Evolutionary conservation across 1,284 basidiomycete species (phyloP), one percentile per base, ranked within the genome.

Genomic region (Schizopora paradoxa): DNA sequence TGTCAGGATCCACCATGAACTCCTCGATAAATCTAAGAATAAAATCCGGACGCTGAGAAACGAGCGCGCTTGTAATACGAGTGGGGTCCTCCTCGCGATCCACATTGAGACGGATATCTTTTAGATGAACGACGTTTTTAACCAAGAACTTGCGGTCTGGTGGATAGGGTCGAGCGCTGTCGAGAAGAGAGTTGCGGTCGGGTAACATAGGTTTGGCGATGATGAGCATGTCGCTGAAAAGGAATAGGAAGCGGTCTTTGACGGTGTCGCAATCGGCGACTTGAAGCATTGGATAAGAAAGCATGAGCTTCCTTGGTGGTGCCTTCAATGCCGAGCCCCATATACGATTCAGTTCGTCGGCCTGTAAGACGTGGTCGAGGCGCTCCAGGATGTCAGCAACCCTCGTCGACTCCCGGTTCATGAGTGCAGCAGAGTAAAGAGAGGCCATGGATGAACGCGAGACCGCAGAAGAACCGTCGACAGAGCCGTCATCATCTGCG

Each of bases 161-260:
- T 1, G 82, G 74, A 53, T 72, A 82, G 6, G 82, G 77, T 51
- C 78, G 81, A 49, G 74, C 69, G 33, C 69, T 64, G 49, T 83
- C 78, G 38, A 77, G 63, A 29, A 80, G 67, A 27, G 68, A 67
- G 53, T 84, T 82, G 53, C 78, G 70, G 53, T 84, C 81, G 42
- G 76, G 70, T 45, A 75, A 62, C 53, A 86, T 69, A 10, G 86
- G 79, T 59, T 91, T 86, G 36, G 86, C 79, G 51, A 99, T 82
- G 60, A 99, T 79, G 35, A 99, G 75, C 38, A 98, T 76, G 62
- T 99, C 96, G 60, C 74, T 90, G 74, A 99, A 99, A 18, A 99
- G 73, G 68, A 98, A 94, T 10, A 99, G 74, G 69, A 91, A 94
- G 6, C 95, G 84, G 60, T 98, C 93, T 63, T 99, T 98, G 65